Evolutionary conservation across 1,284 basidiomycete genomes (phyloP), one percentile per base, ranked within the genome.

Genomic region (Vanrija humicola): DNA sequence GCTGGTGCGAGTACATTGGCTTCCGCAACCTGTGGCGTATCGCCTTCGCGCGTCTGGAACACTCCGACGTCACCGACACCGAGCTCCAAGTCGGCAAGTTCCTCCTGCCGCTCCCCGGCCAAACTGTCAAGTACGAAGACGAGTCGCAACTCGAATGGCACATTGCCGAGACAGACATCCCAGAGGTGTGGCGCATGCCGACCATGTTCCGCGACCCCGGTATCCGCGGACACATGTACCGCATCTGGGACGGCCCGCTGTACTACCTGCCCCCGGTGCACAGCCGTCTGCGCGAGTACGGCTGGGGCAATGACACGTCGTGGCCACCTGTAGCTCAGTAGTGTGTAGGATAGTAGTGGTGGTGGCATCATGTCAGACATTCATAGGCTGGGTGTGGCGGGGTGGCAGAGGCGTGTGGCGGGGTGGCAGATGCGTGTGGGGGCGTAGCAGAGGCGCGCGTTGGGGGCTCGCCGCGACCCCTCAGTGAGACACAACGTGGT

Each of bases 1-100:
- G 63, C 54, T 87, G 88, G 87, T 92, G 90, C 76, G 87, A 93
- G 79, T 93, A 93, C 67, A 88, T 94, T 47, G 78, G 90, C 23
- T 94, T 90, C 73, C 82, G 89, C 18, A 87, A 87, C 2, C 67
- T 92, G 28, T 88, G 90, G 77, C 82, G 89, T 23, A 87, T 89
- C 3, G 81, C 83, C n/a, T 77, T 61, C 52, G 69, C 69, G 3
- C 50, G 72, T 25, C 54, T 75, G 5, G 65, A 73, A 44, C 70
- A 74, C 52, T 62, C 64, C 43, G 67, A 72, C 50, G 74, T 77
- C 38, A 69, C 65, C n/a, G 75, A 74, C 58, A 76, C 73, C 3
- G 74, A 76, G 51, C 64, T 75, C 14, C 72, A 77, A 58, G 84
- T 91, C 43, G 89, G 85, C 23, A 88, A 89, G 74, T 93, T 90